phyloP scores from a whole-genome alignment of 1,284 basidiomycete genomes.

The Trametes sp. region DNA sequence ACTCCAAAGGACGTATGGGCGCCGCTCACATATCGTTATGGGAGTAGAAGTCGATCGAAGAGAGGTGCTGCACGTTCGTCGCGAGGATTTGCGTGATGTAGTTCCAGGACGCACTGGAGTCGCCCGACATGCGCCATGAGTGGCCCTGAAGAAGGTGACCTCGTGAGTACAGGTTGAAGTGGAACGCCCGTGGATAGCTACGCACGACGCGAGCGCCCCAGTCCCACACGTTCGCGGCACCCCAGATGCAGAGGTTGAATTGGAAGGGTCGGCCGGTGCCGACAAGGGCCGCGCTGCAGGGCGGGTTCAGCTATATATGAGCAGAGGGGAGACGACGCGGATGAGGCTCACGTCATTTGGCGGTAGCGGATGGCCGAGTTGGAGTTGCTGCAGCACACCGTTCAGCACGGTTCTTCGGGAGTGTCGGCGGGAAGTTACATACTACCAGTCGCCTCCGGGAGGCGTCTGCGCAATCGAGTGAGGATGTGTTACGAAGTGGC shows the following conservation, averaged over 20 bases:
- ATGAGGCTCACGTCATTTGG: conserved; percentile 55
- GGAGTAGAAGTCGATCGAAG: conserved; percentile 52
- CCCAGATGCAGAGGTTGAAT: conserved; percentile 61
- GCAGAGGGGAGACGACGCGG: neutral
- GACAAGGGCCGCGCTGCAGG: conserved; percentile 51
- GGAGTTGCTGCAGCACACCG: conserved; percentile 50
- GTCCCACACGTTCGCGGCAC: conserved; percentile 56
- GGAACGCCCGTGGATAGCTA: no score
- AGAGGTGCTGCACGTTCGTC: conserved; percentile 52
- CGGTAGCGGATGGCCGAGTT: conserved; percentile 63
- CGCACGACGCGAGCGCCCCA: conserved; percentile 62
- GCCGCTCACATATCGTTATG: conserved; percentile 58
- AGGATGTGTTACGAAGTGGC: neutral
- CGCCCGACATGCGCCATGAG: conserved; percentile 63
- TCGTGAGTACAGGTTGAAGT: no score
- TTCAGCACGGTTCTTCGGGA: neutral
- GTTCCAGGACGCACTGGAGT: conserved; percentile 57
- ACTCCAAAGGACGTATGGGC: neutral
- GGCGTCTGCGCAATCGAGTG: conserved; percentile 40
- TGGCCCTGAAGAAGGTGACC: conserved; percentile 48
- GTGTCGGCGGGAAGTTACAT: conserved; percentile 35
- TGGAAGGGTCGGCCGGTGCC: conserved; percentile 51
- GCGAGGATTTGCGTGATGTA: conserved; percentile 55
- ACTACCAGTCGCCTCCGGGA: conserved; percentile 59
- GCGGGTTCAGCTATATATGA: neutral